Evolutionary conservation across 1,284 basidiomycete species (phyloP).

Genomic region (Cryptococcus sp.): DNA sequence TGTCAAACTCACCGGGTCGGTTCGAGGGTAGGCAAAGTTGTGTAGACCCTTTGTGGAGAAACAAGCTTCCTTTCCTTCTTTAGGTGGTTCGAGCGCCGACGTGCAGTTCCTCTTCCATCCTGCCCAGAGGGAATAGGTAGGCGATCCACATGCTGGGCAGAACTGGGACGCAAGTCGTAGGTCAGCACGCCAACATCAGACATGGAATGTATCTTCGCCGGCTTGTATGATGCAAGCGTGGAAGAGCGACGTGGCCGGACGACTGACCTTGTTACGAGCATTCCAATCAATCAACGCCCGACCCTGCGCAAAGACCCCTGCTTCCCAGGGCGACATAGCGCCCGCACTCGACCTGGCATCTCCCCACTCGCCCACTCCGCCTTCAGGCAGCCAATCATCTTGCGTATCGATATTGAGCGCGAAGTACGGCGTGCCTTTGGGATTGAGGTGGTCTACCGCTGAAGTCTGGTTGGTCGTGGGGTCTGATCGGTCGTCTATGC

Average conservation of each 20-base stretch:
- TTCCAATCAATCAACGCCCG: conserved; percentile 89
- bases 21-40: conserved; percentile 85
- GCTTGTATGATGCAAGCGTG: background rate
- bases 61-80: conserved; percentile 38
- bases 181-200: conserved; percentile 13
- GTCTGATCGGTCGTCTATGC: conserved; percentile 67
- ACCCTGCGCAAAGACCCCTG: conserved; percentile 71
- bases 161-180: conserved; percentile 58
- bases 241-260: too few species aligned
- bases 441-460: conserved; percentile 63
- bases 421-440: conserved; percentile 76
- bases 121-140: conserved; percentile 84
- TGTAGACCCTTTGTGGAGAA: conserved; percentile 71
- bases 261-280: conserved; percentile 70
- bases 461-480: conserved; percentile 54
- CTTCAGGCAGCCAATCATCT: conserved; percentile 26
- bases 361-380: conserved; percentile 60
- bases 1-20: conserved; percentile 61
- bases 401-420: conserved; percentile 61
- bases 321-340: conserved; percentile 56
- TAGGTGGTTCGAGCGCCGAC: conserved; percentile 55
- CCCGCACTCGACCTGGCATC: conserved; percentile 68
- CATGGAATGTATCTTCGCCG: background rate
- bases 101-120: conserved; percentile 91
- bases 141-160: conserved; percentile 83